Base-by-base conservation (phyloP, 1,284 basidiomycete genomes). In the Pseudozyma sp. region DNA sequence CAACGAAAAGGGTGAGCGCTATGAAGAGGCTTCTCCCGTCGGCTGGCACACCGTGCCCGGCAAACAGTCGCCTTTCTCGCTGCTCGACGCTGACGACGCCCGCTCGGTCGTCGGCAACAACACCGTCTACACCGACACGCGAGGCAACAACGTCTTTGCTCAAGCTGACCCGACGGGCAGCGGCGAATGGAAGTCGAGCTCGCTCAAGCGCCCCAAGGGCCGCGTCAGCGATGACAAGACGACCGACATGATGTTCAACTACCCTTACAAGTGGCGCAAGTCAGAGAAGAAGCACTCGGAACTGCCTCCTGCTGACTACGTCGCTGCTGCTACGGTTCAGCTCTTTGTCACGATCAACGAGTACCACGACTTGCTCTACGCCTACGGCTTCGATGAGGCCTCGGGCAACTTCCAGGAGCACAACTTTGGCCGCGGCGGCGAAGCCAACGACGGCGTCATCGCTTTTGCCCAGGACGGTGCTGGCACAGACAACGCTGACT, bases 371-470 rank as follows among this genome's bases (percentile, higher is more conserved):
- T 35, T 80, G 34, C 68, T 79, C 24, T 74, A 78, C 51, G 68
- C 72, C 24, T 79, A 94, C 72, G 94, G 94, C 31, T 97, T 97
- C 85, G 92, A 92, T 82, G 94, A 97, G 85, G 88, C 89, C 8
- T 88, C 93, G 4, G 94, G 95, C 40, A 98, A 98, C 88, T 98
- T 98, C 91, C 95, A 98, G 86, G 92, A 95, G 84, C 88, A 93
- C 88, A 97, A 98, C 89, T 94, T 94, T 82, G 93, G 90, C 1
- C 90, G 90, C 53, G 95, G 94, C 35, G 95, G 95, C 43, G 86
- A 87, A 62, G 94, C 92, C 80, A 89, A 89, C 69, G 95, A 98
- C 78, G 94, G 90, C 45, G 93, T 98, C 71, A 94, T 97, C 73
- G 90, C 93, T 57, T 96, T 96, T 80, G 94, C 95, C 1, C 94